phyloP scores from a whole-genome alignment of 2,329 filamentous ascomycete genomes.

The Trichoderma sp. region DNA sequence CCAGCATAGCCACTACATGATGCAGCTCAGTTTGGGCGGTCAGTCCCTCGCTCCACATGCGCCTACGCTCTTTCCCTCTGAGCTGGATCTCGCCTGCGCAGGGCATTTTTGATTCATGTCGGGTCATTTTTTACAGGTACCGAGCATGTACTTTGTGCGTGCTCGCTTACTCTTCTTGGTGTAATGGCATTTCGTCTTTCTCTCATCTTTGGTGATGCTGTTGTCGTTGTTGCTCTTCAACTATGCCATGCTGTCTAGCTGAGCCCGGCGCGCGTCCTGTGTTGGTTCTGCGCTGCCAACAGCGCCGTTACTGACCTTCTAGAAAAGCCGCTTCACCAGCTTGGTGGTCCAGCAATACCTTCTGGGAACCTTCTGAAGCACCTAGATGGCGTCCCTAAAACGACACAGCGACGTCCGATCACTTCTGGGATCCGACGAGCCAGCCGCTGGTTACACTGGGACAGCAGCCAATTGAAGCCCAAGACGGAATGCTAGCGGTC shows the following conservation, averaged over 20 bases:
- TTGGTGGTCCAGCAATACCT: constrained; percentile 30
- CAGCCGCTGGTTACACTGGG: constrained; percentile 15
- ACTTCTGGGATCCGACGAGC: neutral
- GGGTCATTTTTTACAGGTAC: neutral
- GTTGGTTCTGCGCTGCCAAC: neutral
- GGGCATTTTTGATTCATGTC: neutral
- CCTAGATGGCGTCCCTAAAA: constrained; percentile 7
- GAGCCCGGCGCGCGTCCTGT: neutral
- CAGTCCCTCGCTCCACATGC: constrained; percentile 15
- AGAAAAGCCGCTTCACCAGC: constrained; percentile 21
- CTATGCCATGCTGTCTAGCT: neutral
- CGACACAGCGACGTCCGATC: neutral
- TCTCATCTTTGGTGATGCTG: neutral
- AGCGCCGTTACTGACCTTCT: neutral
- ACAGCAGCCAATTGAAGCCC: constrained; percentile 18
- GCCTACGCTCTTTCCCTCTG: neutral
- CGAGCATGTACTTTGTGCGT: constrained; percentile 9
- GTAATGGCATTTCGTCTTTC: neutral
- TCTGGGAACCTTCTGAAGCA: constrained; percentile 10
- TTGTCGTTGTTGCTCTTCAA: neutral
- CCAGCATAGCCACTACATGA: constrained; percentile 8
- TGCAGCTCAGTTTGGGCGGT: constrained; percentile 17
- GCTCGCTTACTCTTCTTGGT: constrained; percentile 5
- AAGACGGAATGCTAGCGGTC: constrained; percentile 14
- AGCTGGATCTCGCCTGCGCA: neutral